Percentiles rank a stretch among this genome's conserved stretches.
These are phyloP conservation scores for Alternaria solani DNA, from an alignment of 2,329 filamentous ascomycete genomes.

Conservation along the genomic window DNA sequence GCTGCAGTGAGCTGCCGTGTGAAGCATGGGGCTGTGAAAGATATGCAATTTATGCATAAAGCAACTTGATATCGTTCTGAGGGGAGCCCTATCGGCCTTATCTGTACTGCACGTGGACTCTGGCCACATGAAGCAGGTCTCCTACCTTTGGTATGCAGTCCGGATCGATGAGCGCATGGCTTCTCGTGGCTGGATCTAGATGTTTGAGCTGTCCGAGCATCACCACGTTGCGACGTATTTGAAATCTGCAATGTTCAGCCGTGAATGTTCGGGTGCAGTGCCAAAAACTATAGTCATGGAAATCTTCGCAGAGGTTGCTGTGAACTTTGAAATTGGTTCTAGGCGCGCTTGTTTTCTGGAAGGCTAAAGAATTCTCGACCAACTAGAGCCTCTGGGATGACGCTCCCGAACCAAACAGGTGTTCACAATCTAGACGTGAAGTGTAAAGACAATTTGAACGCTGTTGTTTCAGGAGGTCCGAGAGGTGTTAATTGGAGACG, in stretches of 20 bases:
- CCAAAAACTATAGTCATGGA: neutral
- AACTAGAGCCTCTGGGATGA: slow-evolving; percentile 1
- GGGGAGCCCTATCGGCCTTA: neutral
- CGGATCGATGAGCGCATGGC: neutral
- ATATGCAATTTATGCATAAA: neutral
- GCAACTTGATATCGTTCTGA: too few species aligned
- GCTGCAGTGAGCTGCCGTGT: neutral
- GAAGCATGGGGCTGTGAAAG: neutral
- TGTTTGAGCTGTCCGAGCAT: neutral
- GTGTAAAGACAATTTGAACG: neutral
- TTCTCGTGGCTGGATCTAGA: slow-evolving; percentile 1
- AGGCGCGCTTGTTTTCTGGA: neutral
- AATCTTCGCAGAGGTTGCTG: neutral
- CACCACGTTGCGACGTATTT: neutral
- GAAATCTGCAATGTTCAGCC: neutral
- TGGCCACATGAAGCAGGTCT: neutral
- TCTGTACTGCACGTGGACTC: neutral
- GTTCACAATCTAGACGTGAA: neutral
- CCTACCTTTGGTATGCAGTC: neutral
- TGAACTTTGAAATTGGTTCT: neutral
- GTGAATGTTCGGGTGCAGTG: neutral
- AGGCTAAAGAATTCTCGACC: slow-evolving; percentile 1
- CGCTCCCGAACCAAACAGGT: slow-evolving; percentile 2
- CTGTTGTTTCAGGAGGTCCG: neutral
- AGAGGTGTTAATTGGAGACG: neutral